Evolutionary conservation across 2,329 filamentous ascomycete species (phyloP).

Genomic region (Arthroderma uncinatum): DNA sequence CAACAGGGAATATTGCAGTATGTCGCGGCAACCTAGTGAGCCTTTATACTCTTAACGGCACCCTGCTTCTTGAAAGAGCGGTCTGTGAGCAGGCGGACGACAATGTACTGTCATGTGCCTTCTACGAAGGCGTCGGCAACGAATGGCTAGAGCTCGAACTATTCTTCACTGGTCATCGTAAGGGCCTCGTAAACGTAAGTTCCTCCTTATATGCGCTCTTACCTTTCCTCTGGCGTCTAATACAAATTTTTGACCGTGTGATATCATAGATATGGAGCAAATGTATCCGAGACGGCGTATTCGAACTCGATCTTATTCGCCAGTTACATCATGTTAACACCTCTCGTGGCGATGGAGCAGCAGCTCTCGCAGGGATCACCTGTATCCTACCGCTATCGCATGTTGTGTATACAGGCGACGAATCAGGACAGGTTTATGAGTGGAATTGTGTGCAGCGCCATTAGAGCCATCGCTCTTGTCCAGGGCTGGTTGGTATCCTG

Average conservation of each 20-base stretch:
- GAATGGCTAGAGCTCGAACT: constrained; percentile 85
- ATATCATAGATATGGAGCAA: constrained; percentile 46
- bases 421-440: constrained; percentile 70
- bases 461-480: constrained; percentile 14
- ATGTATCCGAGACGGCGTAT: constrained; percentile 50
- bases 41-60: constrained; percentile 80
- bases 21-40: constrained; percentile 64
- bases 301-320: constrained; percentile 67
- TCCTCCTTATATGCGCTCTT: neutral
- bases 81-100: constrained; percentile 65
- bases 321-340: constrained; percentile 69
- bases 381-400: constrained; percentile 75
- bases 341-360: constrained; percentile 48
- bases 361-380: constrained; percentile 58
- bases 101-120: constrained; percentile 68
- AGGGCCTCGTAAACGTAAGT: constrained; percentile 64
- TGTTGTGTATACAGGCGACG: constrained; percentile 85
- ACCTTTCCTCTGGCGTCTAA: neutral
- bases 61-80: constrained; percentile 68
- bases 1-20: constrained; percentile 79
- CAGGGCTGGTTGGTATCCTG: neutral
- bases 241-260: neutral
- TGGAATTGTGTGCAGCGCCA: constrained; percentile 47
- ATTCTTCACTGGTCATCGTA: constrained; percentile 76
- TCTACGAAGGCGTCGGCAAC: constrained; percentile 81